These are phyloP conservation scores for Solanum dulcamara DNA, from an alignment of 257 asterid species.

Conservation along the genomic window DNA sequence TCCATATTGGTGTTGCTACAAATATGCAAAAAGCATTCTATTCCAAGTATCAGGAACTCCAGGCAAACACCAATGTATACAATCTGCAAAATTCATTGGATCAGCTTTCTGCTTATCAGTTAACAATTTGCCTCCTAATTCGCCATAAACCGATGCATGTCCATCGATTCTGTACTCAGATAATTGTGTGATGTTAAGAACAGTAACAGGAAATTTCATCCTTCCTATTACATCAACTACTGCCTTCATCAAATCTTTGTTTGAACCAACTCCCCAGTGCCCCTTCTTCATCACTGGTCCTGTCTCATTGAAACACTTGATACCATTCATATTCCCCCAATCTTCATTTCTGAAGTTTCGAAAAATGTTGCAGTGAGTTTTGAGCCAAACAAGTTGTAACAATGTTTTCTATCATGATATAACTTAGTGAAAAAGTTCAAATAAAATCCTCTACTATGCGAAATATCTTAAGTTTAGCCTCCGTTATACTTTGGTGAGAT, in stretches of 20 bases:
- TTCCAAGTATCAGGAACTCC: slow-evolving; percentile 93
- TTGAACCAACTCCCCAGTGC: slow-evolving; percentile 76
- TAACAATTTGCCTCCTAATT: slow-evolving; percentile 50
- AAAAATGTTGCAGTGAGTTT: not conserved
- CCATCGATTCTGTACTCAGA: slow-evolving; percentile 73
- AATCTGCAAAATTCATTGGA: slow-evolving; percentile 64
- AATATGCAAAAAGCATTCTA: slow-evolving; percentile 54
- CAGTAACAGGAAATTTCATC: slow-evolving; percentile 60
- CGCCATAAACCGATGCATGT: slow-evolving; percentile 68
- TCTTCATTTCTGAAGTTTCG: slow-evolving; percentile 42
- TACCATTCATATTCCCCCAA: slow-evolving; percentile 61
- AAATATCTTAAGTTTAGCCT: not conserved
- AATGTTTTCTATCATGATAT: not conserved
- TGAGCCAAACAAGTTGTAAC: not conserved
- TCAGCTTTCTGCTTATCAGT: slow-evolving; percentile 54
- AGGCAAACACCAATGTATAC: slow-evolving; percentile 91
- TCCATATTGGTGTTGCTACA: slow-evolving; percentile 13
- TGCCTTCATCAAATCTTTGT: slow-evolving; percentile 45
- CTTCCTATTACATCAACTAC: slow-evolving; percentile 32
- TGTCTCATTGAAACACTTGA: slow-evolving; percentile 75
- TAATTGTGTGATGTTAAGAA: slow-evolving; percentile 68
- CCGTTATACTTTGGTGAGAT: not conserved
- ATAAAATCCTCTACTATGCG: not conserved
- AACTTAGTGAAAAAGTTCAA: not conserved
- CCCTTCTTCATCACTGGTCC: slow-evolving; percentile 39